phyloP scores from a whole-genome alignment of 352 stramenopile genomes.

The Phytophthora podocarpi region DNA sequence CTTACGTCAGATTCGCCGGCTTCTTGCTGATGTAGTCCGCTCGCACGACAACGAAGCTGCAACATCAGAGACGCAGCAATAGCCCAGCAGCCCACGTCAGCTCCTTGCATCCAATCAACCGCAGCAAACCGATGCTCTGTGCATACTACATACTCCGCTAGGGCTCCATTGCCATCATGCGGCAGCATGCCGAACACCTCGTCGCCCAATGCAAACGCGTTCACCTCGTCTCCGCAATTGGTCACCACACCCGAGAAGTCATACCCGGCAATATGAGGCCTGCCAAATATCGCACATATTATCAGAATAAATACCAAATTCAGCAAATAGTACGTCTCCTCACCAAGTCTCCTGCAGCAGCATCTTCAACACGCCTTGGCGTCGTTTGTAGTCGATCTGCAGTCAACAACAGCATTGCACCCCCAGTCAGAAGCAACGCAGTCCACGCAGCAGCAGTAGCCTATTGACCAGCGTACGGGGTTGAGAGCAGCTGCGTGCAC shows the following conservation, averaged over 20 bases:
- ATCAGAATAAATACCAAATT: neutral
- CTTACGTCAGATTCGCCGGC: conserved; percentile 64
- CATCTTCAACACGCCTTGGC: conserved; percentile 73
- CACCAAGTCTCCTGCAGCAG: conserved; percentile 51
- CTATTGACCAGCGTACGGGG: conserved; percentile 36
- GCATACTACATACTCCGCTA: conserved; percentile 71
- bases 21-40: conserved; percentile 75
- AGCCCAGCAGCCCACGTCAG: neutral
- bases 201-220: conserved; percentile 62
- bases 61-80: neutral
- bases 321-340: neutral
- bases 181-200: conserved; percentile 79
- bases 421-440: neutral
- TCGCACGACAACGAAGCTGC: conserved; percentile 54
- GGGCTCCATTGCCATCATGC: conserved; percentile 59
- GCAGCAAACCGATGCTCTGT: neutral
- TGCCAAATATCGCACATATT: conserved; percentile 13
- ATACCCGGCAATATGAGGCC: conserved; percentile 73
- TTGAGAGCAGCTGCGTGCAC: conserved; percentile 69
- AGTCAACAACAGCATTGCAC: neutral
- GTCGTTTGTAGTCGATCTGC: conserved; percentile 86
- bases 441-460: neutral
- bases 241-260: conserved; percentile 72
- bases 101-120: neutral
- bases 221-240: conserved; percentile 55